Evolutionary conservation across 805 yeast species (phyloP), one percentile per base, ranked within the genome.

Genomic region (Monosporozyma unispora): DNA sequence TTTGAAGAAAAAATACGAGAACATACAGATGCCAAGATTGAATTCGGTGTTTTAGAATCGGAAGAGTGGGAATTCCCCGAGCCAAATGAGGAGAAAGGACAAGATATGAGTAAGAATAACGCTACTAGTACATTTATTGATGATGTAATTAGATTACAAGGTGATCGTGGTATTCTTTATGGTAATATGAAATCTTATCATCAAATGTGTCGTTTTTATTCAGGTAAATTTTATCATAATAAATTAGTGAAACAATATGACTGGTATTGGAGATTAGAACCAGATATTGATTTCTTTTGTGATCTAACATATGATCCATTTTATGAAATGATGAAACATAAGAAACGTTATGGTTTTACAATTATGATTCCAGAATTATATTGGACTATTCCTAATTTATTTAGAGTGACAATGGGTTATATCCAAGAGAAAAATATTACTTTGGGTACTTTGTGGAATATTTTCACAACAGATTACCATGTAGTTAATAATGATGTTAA

Each of bases 241-340:
- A 85, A 84, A 5, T 62, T 87, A 53, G 82, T 91, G 41, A 67
- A 67, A 46, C 75, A 80, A 52, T 75, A 80, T 49, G 88, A 89
- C 53, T 91, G 96, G 95, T 91, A 89, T 68, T 90, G 97, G 96
- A 75, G 98, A 49, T 88, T 93, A 11, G 99, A 93, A 66, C 98
- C 98, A 3, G 84, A 84, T 55, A 93, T 91, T 39, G 82, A 86
- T 55, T 88, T 87, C 62, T 88, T 75, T 63, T 91, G 99, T 68
- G 97, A 91, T 64, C 67, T 89, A 48, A 84, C 96, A 0, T 88
- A 90, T 67, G 98, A 91, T 67, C 96, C 96, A 12, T 93, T 91
- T 61, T 56, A 75, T 14, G 87, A 84, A 58, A 88, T 91, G 97
- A 77, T 77, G 46, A 72, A 70, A 45, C 60, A 63, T 51, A 77